Evolutionary conservation across 805 yeast genomes (phyloP), one percentile per base, ranked within the genome.

Genomic region (Wickerhamiella kazuoi): DNA sequence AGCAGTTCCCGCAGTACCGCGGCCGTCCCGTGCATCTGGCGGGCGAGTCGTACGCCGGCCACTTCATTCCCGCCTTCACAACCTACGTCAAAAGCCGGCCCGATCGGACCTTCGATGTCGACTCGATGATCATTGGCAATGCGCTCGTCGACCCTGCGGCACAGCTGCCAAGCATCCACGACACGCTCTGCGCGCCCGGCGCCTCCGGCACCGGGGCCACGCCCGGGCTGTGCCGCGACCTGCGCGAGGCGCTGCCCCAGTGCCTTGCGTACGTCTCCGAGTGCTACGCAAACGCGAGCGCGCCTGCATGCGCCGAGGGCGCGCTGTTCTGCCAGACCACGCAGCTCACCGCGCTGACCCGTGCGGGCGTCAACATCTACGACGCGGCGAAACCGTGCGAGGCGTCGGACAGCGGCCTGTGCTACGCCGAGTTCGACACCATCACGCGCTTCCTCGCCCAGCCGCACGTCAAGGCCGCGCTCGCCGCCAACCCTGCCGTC

Each of bases 11-110:
- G 36, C 73, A 82, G 57, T 76, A 76, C 59, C 53, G 66, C 37
- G 60, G 67, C 41, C 40, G 42, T 42, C 67, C 68, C 33, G 82
- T 84, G 75, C 94, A 83, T 61, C 79, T 84, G 56, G 79, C 94
- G 37, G 96, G 96, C 50, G 96, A 84, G 60, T 80, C 93, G 15
- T 84, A 86, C 55, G 96, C 87, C 21, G 96, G 96, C 39, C 94
- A 83, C 60, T 86, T 87, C 63, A 78, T 87, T 48, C 98, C 98
- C 15, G 81, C 71, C n/a, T 80, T 73, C 50, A 78, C 76, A 35
- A 63, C 65, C 36, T 76, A 72, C 50, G 71, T 74, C 42, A 43
- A 63, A 59, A 62, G 47, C 47, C 72, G 53, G 50, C 84, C 19
- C 72, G 94, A 70, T 52, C 65, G 78, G 43, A 60, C 68, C 20